A percentile compares a stretch with the other conserved stretches of the same genome.
Conservation (phyloP, 2,329 filamentous ascomycete species). For the Apiospora arundinis region DNA sequence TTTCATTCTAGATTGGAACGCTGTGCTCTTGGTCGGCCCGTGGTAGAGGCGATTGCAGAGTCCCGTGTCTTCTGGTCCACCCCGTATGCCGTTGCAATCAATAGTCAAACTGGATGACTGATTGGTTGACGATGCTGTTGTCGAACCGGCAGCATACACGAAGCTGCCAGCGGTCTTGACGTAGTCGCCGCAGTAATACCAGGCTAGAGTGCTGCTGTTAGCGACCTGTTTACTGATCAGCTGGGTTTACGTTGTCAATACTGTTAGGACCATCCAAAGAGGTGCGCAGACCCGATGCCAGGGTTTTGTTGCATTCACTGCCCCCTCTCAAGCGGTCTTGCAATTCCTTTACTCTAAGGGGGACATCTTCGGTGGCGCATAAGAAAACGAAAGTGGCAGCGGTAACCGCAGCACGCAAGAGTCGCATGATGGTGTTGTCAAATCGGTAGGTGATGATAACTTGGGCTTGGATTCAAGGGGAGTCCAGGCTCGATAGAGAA, state of each 20-base stretch:
- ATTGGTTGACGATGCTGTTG: conserved; percentile 38
- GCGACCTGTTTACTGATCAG: background rate
- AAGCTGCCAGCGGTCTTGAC: conserved; percentile 43
- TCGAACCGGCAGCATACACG: conserved; percentile 44
- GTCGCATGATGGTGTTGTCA: background rate
- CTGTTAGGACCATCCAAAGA: conserved; percentile 36
- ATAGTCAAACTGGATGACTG: conserved; percentile 62
- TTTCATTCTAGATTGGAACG: conserved; percentile 48
- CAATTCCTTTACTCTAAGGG: conserved; percentile 37
- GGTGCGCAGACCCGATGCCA: conserved; percentile 43
- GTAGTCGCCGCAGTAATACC: conserved; percentile 52
- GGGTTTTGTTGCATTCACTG: conserved; percentile 38
- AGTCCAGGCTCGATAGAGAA: background rate
- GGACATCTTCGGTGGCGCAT: conserved; percentile 27
- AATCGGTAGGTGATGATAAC: background rate
- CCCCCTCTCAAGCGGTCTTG: conserved; percentile 40
- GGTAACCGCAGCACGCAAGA: background rate
- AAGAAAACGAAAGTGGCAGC: background rate
- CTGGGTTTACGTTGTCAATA: conserved; percentile 22
- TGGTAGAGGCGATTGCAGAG: conserved; percentile 51
- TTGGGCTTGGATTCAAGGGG: background rate
- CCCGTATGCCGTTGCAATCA: conserved; percentile 61
- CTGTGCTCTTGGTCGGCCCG: conserved; percentile 41
- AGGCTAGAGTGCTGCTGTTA: conserved; percentile 27
- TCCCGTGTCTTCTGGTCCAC: conserved; percentile 46